A percentile compares a stretch with the other conserved stretches of the same genome.
Conservation (phyloP, 2,329 filamentous ascomycete species). For the Clonostachys byssicola region DNA sequence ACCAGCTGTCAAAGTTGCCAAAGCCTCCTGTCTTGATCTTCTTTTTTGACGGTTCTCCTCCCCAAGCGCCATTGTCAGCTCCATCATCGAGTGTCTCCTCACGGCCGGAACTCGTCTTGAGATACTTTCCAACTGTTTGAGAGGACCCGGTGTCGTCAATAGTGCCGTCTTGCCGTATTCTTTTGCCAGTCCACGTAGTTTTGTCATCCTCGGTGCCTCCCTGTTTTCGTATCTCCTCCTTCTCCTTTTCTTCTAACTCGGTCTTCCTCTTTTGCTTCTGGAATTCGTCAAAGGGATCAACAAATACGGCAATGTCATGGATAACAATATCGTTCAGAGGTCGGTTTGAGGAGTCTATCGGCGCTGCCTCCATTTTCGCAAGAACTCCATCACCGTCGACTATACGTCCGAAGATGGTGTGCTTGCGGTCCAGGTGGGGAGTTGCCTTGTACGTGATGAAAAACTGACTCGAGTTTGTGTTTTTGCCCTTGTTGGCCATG, state of each 20-base stretch:
- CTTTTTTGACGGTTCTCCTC: slow-evolving; percentile 66
- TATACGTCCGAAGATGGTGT: slow-evolving; percentile 91
- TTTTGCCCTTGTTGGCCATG: slow-evolving; percentile 99
- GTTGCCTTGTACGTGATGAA: slow-evolving; percentile 88
- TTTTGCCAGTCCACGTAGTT: slow-evolving; percentile 94
- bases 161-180: slow-evolving; percentile 66
- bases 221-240: slow-evolving; percentile 55
- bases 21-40: slow-evolving; percentile 76
- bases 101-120: slow-evolving; percentile 47
- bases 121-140: slow-evolving; percentile 68
- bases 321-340: slow-evolving; percentile 79
- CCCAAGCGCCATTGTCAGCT: slow-evolving; percentile 54
- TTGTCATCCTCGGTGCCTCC: slow-evolving; percentile 83
- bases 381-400: slow-evolving; percentile 73
- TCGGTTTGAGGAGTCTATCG: slow-evolving; percentile 67
- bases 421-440: slow-evolving; percentile 87
- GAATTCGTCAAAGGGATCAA: slow-evolving; percentile 96
- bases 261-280: slow-evolving; percentile 66
- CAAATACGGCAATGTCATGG: slow-evolving; percentile 76
- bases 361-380: slow-evolving; percentile 70
- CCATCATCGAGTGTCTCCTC: slow-evolving; percentile 33
- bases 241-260: slow-evolving; percentile 52
- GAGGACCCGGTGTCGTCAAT: slow-evolving; percentile 35
- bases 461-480: slow-evolving; percentile 92
- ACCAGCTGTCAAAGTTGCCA: slow-evolving; percentile 95